Evolutionary conservation across 225 moss, liverwort and hornwort species (phyloP), one percentile per base, ranked within the genome.

Genomic region (Straminergon stramineum): DNA sequence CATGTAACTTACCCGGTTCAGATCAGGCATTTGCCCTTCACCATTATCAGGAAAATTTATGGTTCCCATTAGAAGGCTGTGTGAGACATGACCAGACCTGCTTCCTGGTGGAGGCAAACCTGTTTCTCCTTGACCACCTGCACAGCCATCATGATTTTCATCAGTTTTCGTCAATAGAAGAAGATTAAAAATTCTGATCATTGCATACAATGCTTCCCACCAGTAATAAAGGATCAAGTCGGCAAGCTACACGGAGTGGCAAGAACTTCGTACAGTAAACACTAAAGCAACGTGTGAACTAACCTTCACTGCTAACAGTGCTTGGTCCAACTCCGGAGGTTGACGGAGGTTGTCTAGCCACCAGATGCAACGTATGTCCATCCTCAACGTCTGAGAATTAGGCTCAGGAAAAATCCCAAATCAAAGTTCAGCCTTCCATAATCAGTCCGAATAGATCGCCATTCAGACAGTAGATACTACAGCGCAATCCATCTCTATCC

Each of bases 11-110:
- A 98, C 97, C 94, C 98, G 94, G 87, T 95, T 98, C 87, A 98
- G 77, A 84, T 98, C 98, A 64, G 98, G 97, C 92, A 98, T 84
- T 51, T 95, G 95, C 55, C 98, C 98, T 91, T 96, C 98, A 51
- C 87, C 79, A 83, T 91, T 93, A 84, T 99, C 99, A 12, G 99
- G 97, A 87, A 99, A 97, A 74, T 99, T 99, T 76, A 99, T 99
- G 52, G 99, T 99, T 90, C 99, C 99, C 99, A 99, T 99, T 58
- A 99, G 88, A 43, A 99, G 91, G 89, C 98, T 98, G 90, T 99
- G 98, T 26, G 97, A 98, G 61, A 99, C 96, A 82, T 97, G 98
- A 63, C 96, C 95, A 91, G 94, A 70, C 92, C 96, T 94, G 85
- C 89, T 93, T 85, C 93, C 93, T 28, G 95, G 89, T 69, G 95